These are phyloP conservation scores for Xerocomus brunneocitrinus DNA, from an alignment of 768 basidiomycete genomes.

Conservation along the genomic window DNA sequence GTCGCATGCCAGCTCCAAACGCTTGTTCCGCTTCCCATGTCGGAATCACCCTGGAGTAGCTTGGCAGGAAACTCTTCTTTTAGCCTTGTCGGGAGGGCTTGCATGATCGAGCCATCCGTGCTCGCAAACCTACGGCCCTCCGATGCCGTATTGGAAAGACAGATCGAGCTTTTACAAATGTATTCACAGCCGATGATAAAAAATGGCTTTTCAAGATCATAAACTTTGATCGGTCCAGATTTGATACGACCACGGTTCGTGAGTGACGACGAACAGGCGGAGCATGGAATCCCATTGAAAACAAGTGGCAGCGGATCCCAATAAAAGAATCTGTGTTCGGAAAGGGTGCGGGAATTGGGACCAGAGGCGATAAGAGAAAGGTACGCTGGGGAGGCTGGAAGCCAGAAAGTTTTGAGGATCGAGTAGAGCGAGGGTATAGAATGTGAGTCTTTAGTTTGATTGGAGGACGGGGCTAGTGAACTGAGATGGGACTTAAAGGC, in stretches of 20 bases:
- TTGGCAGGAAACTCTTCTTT: conserved; percentile 72
- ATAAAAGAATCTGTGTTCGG: conserved; percentile 76
- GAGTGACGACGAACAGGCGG: conserved; percentile 56
- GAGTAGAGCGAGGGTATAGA: conserved; percentile 70
- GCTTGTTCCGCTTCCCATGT: conserved; percentile 53
- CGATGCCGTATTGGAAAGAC: conserved; percentile 37
- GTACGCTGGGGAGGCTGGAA: conserved; percentile 73
- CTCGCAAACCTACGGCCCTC: conserved; percentile 68
- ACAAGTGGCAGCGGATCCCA: conserved; percentile 84
- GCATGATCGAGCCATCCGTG: conserved; percentile 67
- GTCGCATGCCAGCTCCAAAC: conserved; percentile 77
- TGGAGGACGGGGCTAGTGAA: conserved; percentile 51
- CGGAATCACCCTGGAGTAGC: conserved; percentile 51
- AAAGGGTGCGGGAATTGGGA: conserved; percentile 63
- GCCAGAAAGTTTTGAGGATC: conserved; percentile 79
- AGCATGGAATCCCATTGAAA: conserved; percentile 78
- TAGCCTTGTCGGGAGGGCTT: conserved; percentile 61
- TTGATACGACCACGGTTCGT: conserved; percentile 67
- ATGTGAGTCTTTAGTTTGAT: conserved; percentile 40
- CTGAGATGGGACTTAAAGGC: conserved; percentile 75
- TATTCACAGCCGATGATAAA: conserved; percentile 86
- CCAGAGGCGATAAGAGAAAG: conserved; percentile 69
- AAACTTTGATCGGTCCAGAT: conserved; percentile 71
- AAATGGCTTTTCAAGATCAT: conserved; percentile 76
- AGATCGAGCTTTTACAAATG: conserved; percentile 51